Base-by-base conservation (phyloP, 805 yeast species). In the Candida ulmi region DNA sequence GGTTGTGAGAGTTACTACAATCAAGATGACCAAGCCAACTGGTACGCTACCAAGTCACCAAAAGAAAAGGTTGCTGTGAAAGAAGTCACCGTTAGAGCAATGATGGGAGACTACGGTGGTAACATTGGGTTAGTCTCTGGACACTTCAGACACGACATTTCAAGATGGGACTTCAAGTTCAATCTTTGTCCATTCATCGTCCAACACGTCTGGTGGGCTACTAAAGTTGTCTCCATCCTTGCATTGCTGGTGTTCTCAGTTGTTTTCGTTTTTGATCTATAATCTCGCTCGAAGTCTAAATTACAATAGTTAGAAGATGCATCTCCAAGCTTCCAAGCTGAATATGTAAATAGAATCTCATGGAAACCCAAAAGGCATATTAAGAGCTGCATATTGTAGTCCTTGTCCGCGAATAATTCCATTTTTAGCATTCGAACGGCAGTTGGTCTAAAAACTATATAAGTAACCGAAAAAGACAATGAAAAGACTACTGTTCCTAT, bases 81-180 rank as follows among this genome's bases (percentile, higher is more conserved):
- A 41, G 98, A 91, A 61, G 66, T 85, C 41, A 91, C 95, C 0
- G 96, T 93, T 17, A 69, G 90, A 41, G 78, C 96, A 15, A 84
- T 91, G 79, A 93, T 93, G 98, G 99, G 99, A 15, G 96, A 93
- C 55, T 93, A 69, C 52, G 84, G 81, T 42, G 99, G 99, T 3
- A 85, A 83, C 51, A 75, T 88, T 2, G 99, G 98, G 0, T 62
- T 93, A 11, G 62, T 93, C 47, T 81, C 88, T 1, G 97, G 95
- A 2, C 76, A 70, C 38, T 83, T 75, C 57, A 68, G 77, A 51
- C 47, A 62, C 12, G 45, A 42, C 1, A 45, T 59, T 0, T 51
- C 60, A 2, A 51, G 54, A 16, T 83, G 95, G 91, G 72, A 71
- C 15, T 90, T 85, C 66, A 63, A 71, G 21, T 91, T 78, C 63